Base-by-base conservation (phyloP, 1,284 basidiomycete genomes). In the Singerocomus inundabilis region DNA sequence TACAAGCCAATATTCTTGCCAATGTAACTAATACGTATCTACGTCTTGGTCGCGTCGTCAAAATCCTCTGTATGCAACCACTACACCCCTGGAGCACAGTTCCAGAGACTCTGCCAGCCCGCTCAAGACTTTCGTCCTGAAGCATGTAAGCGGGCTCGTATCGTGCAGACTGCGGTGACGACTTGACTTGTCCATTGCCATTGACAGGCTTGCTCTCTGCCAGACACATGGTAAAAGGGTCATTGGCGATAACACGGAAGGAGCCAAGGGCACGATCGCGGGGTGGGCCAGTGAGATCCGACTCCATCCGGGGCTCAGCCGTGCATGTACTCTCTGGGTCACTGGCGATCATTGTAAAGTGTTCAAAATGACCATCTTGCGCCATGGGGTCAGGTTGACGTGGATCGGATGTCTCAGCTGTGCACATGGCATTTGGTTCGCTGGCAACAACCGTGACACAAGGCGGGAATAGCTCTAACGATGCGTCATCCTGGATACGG, bases 81-180 rank as follows among this genome's bases (percentile, higher is more conserved):
- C 46, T 58, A 52, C 31, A 16, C 49, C 30, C 35, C 45, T 29
- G 18, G 44, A 55, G 15, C 7, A 44, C 41, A 5, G 53, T 33
- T 15, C 57, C 56, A 30, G 64, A 56, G 25, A 76, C 77, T 37
- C 84, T 71, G 9, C 84, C 84, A 9, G 77, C 81, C 25, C 94
- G 78, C 70, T 98, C 94, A 45, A 91, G 74, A 24, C 71, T 72
- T 11, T 80, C 89, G 62, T 97, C 93, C 45, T 75, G 56, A 8
- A 94, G 75, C 70, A 90, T 85, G 69, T 91, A 91, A 1, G 91
- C 91, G 0, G 92, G 92, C 28, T 74, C 72, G 68, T 89, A 91
- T 28, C 69, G 71, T 13, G 61, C 55, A 36, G 58, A 50, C 32
- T 11, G 32, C 6, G n/a, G 21, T 48, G 32, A 35, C 13, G 39